These are phyloP conservation scores for Mesotaenium endlicherianum DNA, from an alignment of 139 green algal species.

Conservation along the genomic window DNA sequence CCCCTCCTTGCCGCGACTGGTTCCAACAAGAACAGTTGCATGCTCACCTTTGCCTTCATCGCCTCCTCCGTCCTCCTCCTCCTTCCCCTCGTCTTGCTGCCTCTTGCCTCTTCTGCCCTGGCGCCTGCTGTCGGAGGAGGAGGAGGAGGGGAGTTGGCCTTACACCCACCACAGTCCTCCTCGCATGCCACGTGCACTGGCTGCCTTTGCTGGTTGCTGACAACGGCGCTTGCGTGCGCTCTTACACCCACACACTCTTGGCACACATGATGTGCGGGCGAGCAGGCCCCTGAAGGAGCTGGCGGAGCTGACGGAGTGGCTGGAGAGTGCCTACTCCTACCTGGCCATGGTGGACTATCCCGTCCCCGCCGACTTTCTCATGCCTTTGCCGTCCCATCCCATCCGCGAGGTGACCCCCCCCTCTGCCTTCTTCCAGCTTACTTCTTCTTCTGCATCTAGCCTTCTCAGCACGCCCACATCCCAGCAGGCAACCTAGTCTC, in stretches of 20 bases:
- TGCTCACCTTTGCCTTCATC: no score
- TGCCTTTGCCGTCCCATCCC: constrained; percentile 27
- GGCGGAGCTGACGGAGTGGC: constrained; percentile 28
- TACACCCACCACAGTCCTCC: no score
- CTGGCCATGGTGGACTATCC: constrained; percentile 53
- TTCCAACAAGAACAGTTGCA: no score
- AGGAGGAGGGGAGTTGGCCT: no score
- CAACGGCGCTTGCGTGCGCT: background rate
- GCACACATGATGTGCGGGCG: no score
- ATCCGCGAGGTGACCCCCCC: constrained; percentile 37
- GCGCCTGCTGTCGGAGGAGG: no score
- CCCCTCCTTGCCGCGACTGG: no score
- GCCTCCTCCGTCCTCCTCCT: background rate
- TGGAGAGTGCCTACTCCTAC: constrained; percentile 20
- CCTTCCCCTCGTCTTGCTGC: background rate
- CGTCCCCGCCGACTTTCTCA: constrained; percentile 28
- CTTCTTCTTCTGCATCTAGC: no score
- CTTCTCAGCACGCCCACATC: no score
- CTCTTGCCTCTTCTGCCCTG: background rate
- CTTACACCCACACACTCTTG: background rate
- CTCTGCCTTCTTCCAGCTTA: no score
- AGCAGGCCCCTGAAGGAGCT: background rate
- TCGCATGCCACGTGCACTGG: no score
- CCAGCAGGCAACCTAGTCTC: no score
- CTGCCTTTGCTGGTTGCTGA: background rate